Conservation (phyloP, 176 grass and related monocot species). For the Poa annua region DNA sequence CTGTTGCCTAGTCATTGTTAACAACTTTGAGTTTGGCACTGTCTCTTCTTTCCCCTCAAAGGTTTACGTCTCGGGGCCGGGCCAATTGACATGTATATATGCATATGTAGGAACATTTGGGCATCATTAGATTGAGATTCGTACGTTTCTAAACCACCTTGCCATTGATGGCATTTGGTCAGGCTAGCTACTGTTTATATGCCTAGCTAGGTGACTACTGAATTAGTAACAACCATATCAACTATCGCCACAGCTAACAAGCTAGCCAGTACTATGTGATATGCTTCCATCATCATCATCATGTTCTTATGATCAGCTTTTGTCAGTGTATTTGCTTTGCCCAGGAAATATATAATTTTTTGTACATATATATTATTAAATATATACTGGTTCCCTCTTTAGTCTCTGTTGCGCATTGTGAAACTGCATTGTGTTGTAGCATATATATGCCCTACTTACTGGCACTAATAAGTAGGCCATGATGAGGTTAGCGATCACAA, state of each 20-base stretch:
- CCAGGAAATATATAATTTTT: background rate
- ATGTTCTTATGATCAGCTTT: slow-evolving; percentile 4
- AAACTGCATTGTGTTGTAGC: background rate
- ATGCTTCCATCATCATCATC: background rate
- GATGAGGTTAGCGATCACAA: slow-evolving; percentile 38
- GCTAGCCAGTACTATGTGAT: background rate
- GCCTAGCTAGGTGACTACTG: background rate
- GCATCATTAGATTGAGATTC: slow-evolving; percentile 37
- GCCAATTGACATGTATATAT: background rate
- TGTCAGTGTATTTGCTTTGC: background rate
- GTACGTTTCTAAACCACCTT: slow-evolving; percentile 46
- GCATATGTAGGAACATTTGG: slow-evolving; percentile 15
- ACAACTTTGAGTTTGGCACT: slow-evolving; percentile 43
- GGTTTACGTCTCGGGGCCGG: slow-evolving; percentile 10
- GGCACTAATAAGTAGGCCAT: slow-evolving; percentile 37
- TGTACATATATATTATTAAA: background rate
- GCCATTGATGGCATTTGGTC: slow-evolving; percentile 31
- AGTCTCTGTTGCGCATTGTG: background rate
- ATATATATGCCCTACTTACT: slow-evolving; percentile 17
- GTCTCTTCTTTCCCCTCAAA: slow-evolving; percentile 23
- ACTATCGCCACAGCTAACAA: background rate
- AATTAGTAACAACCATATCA: background rate
- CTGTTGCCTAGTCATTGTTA: slow-evolving; percentile 53
- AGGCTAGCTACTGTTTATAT: background rate
- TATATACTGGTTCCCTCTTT: background rate